Evolutionary conservation across 495 filamentous ascomycete species (phyloP).

Genomic region (Friedmanniomyces endolithicus): DNA sequence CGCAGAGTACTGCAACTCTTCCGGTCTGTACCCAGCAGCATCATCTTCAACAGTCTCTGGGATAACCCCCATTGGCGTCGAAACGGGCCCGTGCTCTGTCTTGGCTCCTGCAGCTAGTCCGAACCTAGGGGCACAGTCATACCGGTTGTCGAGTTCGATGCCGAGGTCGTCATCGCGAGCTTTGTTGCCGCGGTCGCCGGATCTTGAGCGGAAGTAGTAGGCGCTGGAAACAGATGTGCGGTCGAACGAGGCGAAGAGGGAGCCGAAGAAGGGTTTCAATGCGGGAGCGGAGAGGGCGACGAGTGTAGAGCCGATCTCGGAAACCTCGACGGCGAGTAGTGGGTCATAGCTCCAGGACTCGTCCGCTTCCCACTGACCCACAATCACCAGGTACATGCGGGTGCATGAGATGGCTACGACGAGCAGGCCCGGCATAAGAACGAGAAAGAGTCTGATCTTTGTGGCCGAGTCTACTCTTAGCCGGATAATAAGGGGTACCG

Average conservation of each 20-base stretch:
- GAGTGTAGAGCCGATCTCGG: slow-evolving; percentile 8
- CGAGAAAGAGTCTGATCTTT: slow-evolving; percentile 1
- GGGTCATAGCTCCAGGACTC: slow-evolving; percentile 6
- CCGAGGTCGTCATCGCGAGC: too few species aligned
- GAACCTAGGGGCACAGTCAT: too few species aligned
- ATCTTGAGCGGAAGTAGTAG: too few species aligned
- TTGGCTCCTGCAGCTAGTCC: too few species aligned
- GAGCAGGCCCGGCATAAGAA: slow-evolving; percentile 4
- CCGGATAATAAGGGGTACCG: not conserved
- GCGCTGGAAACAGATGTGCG: not conserved
- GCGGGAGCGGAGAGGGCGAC: slow-evolving; percentile 2
- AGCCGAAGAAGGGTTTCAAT: slow-evolving; percentile 3
- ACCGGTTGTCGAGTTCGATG: too few species aligned
- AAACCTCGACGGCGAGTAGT: slow-evolving; percentile 3
- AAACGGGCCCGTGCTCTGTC: too few species aligned
- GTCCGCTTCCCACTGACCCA: slow-evolving; percentile 1
- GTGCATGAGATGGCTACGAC: slow-evolving; percentile 5
- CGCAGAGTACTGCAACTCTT: too few species aligned
- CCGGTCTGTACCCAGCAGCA: too few species aligned
- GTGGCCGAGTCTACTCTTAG: not conserved
- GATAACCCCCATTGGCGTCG: too few species aligned
- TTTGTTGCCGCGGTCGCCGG: too few species aligned
- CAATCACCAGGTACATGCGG: slow-evolving; percentile 1
- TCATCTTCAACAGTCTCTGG: too few species aligned
- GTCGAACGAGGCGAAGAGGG: slow-evolving; percentile 1